Evolutionary conservation across 441 rosid species (phyloP), one percentile per base, ranked within the genome.

Genomic region (Pelargonium hybrid): DNA sequence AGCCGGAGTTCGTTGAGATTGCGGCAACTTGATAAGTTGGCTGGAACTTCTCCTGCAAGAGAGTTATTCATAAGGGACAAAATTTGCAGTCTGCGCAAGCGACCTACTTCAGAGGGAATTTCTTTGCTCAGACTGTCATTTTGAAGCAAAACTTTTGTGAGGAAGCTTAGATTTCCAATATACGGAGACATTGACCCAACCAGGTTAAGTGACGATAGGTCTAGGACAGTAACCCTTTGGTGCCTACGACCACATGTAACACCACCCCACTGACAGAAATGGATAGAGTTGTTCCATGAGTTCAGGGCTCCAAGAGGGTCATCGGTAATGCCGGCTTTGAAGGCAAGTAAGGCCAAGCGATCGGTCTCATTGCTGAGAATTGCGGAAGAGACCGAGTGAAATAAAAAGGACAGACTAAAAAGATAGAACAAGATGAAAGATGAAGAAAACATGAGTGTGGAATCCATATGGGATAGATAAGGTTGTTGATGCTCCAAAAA

Each of bases 261-360:
- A 0, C 79, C 79, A 0, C 15, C 0, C 79, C 79, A 76, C 13
- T 8, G 7, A 57, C 76, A 73, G 71, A 73, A 68, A 4, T 69
- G 70, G 7, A 59, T 43, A 39, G 68, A 65, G 14, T 52, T 9
- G 26, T 23, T 23, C 26, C 26, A 23, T 23, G 26, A 23, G 26
- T 2, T 23, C 26, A 23, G 2, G 11, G 31, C 66, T 66, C 69
- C 76, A 0, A 62, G 39, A 39, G 76, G 65, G 59, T 73, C 76
- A n/a, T 0, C 9, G 0, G 37, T 0, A 34, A 62, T 68, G 29
- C n/a, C 0, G 0, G 61, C 72, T 21, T 68, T 68, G 25, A 73
- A 43, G 39, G 37, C 68, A 0, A 73, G 37, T 7, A 73, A n/a
- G 0, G 72, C 26, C 0, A 45, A 43, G n/a, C 34, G 29, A 0